Evolutionary conservation across 2,329 filamentous ascomycete genomes (phyloP).

Genomic region (Cordyceps militaris): DNA sequence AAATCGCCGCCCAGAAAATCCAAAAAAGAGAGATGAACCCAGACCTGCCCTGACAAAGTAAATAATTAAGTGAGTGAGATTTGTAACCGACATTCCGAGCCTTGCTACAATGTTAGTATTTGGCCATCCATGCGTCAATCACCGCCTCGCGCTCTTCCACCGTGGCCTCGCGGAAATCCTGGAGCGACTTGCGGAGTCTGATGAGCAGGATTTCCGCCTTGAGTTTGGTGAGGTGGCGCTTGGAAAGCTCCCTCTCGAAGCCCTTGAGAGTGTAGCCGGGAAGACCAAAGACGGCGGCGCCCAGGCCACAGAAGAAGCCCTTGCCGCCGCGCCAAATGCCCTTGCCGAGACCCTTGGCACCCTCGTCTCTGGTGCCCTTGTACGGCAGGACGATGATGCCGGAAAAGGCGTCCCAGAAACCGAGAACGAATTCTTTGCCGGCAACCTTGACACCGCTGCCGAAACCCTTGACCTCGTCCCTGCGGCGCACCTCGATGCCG

Average conservation of each 20-base stretch:
- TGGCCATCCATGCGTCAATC: slow-evolving; percentile 22
- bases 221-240: slow-evolving; percentile 25
- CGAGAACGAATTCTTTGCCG: slow-evolving; percentile 55
- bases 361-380: slow-evolving; percentile 55
- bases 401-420: slow-evolving; percentile 61
- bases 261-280: slow-evolving; percentile 46
- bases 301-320: slow-evolving; percentile 39
- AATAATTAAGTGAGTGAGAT: background rate
- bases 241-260: slow-evolving; percentile 40
- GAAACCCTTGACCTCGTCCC: slow-evolving; percentile 60
- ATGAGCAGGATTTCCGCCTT: slow-evolving; percentile 29
- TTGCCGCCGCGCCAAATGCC: slow-evolving; percentile 41
- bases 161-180: slow-evolving; percentile 21
- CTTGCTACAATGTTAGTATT: background rate
- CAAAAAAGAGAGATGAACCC: background rate
- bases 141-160: slow-evolving; percentile 19
- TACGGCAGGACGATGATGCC: slow-evolving; percentile 60
- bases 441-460: slow-evolving; percentile 53
- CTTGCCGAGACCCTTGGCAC: slow-evolving; percentile 53
- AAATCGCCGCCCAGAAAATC: background rate
- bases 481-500: slow-evolving; percentile 56
- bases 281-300: slow-evolving; percentile 20
- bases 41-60: background rate
- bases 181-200: slow-evolving; percentile 24
- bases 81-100: background rate